Evolutionary conservation across 129 eudicot genomes (phyloP).

Genomic region (Oenanthe sinensis): DNA sequence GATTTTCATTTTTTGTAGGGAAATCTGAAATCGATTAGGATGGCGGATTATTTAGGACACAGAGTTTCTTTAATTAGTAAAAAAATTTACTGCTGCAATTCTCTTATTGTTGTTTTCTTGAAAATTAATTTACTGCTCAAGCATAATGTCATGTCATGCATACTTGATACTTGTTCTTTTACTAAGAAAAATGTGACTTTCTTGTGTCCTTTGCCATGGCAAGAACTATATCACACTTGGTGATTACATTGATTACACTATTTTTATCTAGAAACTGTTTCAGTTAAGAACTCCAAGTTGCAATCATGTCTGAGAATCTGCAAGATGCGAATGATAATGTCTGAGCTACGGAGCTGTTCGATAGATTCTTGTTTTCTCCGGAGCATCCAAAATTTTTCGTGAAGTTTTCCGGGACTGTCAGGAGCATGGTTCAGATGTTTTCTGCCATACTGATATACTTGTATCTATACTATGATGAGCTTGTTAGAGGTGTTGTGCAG

Average conservation of each 20-base stretch:
- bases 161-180: too few species aligned
- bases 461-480: conserved; percentile 88
- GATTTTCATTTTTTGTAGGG: not conserved
- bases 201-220: conserved; percentile 13
- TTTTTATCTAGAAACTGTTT: conserved; percentile 71
- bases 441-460: too few species aligned
- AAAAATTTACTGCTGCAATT: not conserved
- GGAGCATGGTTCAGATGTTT: too few species aligned
- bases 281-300: conserved; percentile 76
- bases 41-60: not conserved
- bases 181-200: too few species aligned
- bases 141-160: conserved; percentile 3
- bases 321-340: conserved; percentile 31
- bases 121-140: too few species aligned
- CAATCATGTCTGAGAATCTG: conserved; percentile 37
- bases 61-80: not conserved
- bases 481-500: conserved; percentile 65
- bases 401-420: too few species aligned
- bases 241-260: conserved; percentile 47
- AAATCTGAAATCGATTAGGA: not conserved
- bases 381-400: too few species aligned
- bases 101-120: too few species aligned
- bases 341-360: conserved; percentile 47
- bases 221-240: conserved; percentile 50
- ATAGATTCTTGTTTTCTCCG: too few species aligned